These are phyloP conservation scores for Centella asiatica DNA, from an alignment of 129 eudicot species.

Conservation along the genomic window DNA sequence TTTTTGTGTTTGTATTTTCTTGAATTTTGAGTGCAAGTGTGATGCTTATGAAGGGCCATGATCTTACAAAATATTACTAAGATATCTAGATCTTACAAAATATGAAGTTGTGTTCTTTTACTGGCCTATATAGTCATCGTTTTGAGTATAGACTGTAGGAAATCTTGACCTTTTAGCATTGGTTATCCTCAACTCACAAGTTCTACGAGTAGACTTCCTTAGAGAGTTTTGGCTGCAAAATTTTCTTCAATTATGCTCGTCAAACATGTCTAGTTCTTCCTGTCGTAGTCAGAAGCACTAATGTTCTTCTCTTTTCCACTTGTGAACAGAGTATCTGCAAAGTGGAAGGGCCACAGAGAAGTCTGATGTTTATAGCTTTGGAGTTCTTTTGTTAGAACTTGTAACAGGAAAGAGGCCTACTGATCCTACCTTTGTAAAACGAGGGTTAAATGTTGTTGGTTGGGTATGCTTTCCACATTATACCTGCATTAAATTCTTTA, in stretches of 20 bases:
- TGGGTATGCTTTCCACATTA: conserved; percentile 49
- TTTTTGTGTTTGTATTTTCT: background rate
- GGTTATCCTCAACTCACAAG: too few relatives aligned
- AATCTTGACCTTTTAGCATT: too few relatives aligned
- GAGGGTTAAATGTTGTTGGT: conserved; percentile 89
- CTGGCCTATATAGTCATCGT: too few relatives aligned
- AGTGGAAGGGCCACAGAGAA: conserved; percentile 97
- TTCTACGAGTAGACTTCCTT: too few relatives aligned
- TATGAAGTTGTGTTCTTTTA: too few relatives aligned
- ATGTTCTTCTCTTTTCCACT: background rate
- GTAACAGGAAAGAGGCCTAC: conserved; percentile 95
- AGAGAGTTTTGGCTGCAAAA: too few relatives aligned
- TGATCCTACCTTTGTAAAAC: conserved; percentile 73
- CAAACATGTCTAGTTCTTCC: too few relatives aligned
- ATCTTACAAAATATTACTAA: too few relatives aligned
- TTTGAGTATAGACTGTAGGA: background rate
- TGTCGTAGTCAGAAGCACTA: background rate
- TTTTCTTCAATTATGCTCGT: too few relatives aligned
- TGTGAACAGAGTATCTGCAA: conserved; percentile 74
- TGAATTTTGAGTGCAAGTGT: background rate
- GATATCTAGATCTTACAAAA: too few relatives aligned
- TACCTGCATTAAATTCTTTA: background rate
- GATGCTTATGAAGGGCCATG: background rate
- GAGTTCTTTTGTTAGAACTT: conserved; percentile 88
- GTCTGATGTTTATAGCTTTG: conserved; percentile 93